Base-by-base conservation (phyloP, 768 basidiomycete genomes). In the Amanita fuliginea region DNA sequence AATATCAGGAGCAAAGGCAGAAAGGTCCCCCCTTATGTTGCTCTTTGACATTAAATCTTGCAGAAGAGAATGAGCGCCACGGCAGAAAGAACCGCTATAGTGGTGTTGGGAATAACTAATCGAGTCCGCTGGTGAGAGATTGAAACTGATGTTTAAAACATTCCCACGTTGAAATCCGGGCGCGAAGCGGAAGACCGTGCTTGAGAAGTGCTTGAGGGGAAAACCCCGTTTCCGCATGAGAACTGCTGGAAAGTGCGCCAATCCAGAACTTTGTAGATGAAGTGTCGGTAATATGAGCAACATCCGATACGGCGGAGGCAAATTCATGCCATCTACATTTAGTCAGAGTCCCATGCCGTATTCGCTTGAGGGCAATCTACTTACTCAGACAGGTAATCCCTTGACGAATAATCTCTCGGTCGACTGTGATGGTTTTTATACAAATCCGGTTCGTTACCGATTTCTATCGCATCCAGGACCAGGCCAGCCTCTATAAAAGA, bases 21-120 rank as follows among this genome's bases (percentile, higher is more conserved):
- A 66, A 28, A 86, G 61, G 57, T 86, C 86, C 34, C 76, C 64
- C 54, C 81, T 67, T 21, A 77, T 70, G 41, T 70, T 69, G 4
- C 66, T 57, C 56, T 86, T 85, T 28, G 72, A 75, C 81, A 85
- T 83, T 46, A 86, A 64, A 53, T 81, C 77, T 55, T 78, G 73
- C 9, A 86, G 61, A 30, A 79, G 59, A 21, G 73, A 74, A 22
- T 66, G 68, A 36, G 60, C 71, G 11, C 83, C 83, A 5, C 62
- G 54, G 53, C 81, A 83, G 59, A 81, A 83, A 3, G 76, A 74
- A 11, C 81, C 80, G 14, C 78, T 80, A 55, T 75, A 75, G 46
- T 64, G 70, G 52, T 76, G 75, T 41, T 79, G 77, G 3, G 78
- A 79, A 52, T 80, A 72, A 9, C 77, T 80, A 52, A 4, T 39